Evolutionary conservation across 768 basidiomycete genomes (phyloP), one percentile per base, ranked within the genome.

Genomic region (Asterophora lycoperdoides): DNA sequence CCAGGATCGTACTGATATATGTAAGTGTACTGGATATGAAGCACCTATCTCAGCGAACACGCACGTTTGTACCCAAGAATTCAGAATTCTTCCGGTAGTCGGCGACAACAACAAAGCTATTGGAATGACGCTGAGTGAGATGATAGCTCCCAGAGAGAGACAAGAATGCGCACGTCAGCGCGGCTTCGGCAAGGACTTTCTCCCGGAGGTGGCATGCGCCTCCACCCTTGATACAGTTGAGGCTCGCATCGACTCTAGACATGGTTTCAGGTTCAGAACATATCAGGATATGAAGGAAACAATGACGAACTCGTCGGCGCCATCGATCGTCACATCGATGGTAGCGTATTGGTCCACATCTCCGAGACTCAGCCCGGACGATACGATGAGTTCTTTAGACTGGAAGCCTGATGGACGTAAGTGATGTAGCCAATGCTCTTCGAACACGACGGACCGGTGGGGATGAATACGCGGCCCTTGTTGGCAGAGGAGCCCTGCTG

Each of bases 181-280:
- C 96, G 28, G 93, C 94, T 65, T 99, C 96, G 1, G 96, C 96
- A 11, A 99, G 79, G 6, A 99, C 93, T 66, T 99, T 99, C 70
- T 99, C 96, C 23, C 94, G 81, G 29, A 98, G 70, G 57, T 98
- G 96, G 64, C 95, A 97, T 1, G 93, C 95, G 2, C 95, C 95
- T 48, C 95, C 95, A 6, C 91, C 95, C 69, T 99, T 98, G 71
- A 99, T 94, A 53, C 89, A 89, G 68, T 98, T 94, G 44, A 99
- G 73, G 34, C 80, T 67, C 35, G 75, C 66, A 65, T 97, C 93
- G 18, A 96, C 92, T 69, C 93, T 95, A 62, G 26, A 40, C 14
- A 11, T 17, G 32, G 9, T 30, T 8, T 23, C 19, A 17, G 39
- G 33, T 8, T 23, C 19, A 17, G 39, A 36, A n/a, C 19, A 41